Percentiles rank a stretch among this genome's conserved stretches.
Evolutionary conservation across 2,329 filamentous ascomycete genomes (phyloP).

Genomic region (Acarospora socialis): DNA sequence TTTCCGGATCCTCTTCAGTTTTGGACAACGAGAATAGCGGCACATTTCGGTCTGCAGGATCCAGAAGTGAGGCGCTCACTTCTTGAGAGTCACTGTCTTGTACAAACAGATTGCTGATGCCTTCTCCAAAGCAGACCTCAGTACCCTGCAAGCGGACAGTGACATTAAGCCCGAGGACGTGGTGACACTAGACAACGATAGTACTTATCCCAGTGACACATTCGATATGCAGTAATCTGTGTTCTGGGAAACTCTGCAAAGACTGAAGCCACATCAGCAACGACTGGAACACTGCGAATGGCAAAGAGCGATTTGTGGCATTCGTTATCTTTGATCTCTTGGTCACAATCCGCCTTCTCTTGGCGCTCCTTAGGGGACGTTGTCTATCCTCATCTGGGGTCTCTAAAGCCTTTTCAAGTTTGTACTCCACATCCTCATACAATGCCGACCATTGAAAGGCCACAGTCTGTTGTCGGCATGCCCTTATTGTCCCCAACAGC

Average conservation of each 20-base stretch:
- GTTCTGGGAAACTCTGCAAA: conserved; percentile 7
- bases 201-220: conserved; percentile 8
- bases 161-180: conserved; percentile 6
- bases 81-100: not conserved
- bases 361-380: no score
- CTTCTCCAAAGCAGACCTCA: conserved; percentile 6
- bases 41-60: conserved; percentile 4
- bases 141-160: not conserved
- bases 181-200: conserved; percentile 8
- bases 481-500: conserved; percentile 6
- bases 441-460: conserved; percentile 6
- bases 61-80: conserved; percentile 4
- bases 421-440: conserved; percentile 7
- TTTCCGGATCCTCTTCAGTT: not conserved
- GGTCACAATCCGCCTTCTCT: not conserved
- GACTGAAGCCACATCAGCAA: conserved; percentile 9
- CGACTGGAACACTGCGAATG: conserved; percentile 6
- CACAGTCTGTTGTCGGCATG: conserved; percentile 9
- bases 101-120: not conserved
- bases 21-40: conserved; percentile 6
- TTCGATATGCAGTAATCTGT: conserved; percentile 7
- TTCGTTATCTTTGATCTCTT: no score
- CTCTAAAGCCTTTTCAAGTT: conserved; percentile 1
- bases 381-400: no score
- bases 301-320: conserved; percentile 1